Conservation (phyloP, 2,329 filamentous ascomycete species). For the Colletotrichum gigasporum region DNA sequence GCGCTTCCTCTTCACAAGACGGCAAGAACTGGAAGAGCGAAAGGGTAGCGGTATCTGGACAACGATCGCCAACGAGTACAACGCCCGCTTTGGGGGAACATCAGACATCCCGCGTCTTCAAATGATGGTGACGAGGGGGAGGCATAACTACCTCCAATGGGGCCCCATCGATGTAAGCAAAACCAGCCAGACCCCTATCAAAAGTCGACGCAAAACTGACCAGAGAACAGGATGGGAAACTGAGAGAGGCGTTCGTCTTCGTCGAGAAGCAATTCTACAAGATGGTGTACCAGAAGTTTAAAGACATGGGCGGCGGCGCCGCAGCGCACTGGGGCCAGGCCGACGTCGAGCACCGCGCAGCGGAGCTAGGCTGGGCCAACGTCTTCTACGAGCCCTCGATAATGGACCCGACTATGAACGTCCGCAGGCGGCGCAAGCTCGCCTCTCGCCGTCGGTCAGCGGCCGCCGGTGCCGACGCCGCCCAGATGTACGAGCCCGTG, state of each 20-base stretch:
- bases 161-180: constrained; percentile 57
- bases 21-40: constrained; percentile 49
- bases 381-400: constrained; percentile 40
- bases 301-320: constrained; percentile 58
- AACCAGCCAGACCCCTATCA: not conserved
- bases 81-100: constrained; percentile 43
- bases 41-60: constrained; percentile 70
- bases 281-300: constrained; percentile 53
- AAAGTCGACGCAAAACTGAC: constrained; percentile 35
- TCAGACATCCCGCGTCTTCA: constrained; percentile 61
- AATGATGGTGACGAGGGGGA: constrained; percentile 64
- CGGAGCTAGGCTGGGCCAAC: constrained; percentile 57
- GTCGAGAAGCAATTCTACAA: constrained; percentile 41
- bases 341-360: constrained; percentile 60
- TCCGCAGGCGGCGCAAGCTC: constrained; percentile 53
- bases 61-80: constrained; percentile 56
- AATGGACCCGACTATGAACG: constrained; percentile 46
- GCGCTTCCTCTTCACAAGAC: constrained; percentile 58
- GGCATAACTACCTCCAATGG: constrained; percentile 60
- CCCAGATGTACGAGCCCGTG: constrained; percentile 21
- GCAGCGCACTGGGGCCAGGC: constrained; percentile 59
- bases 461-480: constrained; percentile 6
- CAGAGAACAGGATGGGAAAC: constrained; percentile 51
- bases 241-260: not conserved
- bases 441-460: constrained; percentile 36